Base-by-base conservation (phyloP, 2,329 filamentous ascomycete species). In the Nemania sp. region DNA sequence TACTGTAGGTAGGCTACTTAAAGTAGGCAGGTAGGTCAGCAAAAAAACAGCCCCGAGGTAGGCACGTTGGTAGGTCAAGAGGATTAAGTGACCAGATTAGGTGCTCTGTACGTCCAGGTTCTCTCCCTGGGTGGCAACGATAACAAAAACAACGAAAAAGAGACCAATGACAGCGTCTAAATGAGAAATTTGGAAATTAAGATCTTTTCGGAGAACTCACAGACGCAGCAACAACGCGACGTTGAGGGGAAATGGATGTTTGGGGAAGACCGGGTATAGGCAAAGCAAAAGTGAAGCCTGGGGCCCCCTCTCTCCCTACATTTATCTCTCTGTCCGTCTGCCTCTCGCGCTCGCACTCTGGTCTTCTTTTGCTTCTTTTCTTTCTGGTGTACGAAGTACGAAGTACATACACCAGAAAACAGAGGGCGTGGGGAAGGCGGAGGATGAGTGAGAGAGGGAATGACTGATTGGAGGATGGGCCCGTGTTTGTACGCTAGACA, bases 381-480 rank as follows among this genome's bases (percentile, higher is more conserved):
- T 46, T 26, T 24, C 41, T 49, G 41, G 50, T 43, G 33, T 41
- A 46, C 34, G 46, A 54, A 37, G 54, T 50, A 57, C 43, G n/a
- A 54, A 22, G 37, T 41, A 41, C 17, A 2, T 37, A n/a, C n/a
- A n/a, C n/a, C n/a, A n/a, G n/a, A n/a, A n/a, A n/a, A n/a, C n/a
- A n/a, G n/a, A n/a, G n/a, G n/a, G n/a, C n/a, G 17, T 37, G 14
- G 19, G 36, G 22, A 36, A 11, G 36, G 40, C 42, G 33, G 30
- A 41, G 24, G 49, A 46, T 34, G 36, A 39, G 49, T 49, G 54
- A 40, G 30, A 52, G n/a, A n/a, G n/a, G 49, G 49, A 49, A 45
- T 56, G 39, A 23, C 42, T 56, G 49, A 49, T 46, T 57, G 54
- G 45, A 54, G 49, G 49, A 46, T 36, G 54, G 45, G 20, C 22